Evolutionary conservation across 257 asterid species (phyloP), one percentile per base, ranked within the genome.

Genomic region (Ajuga chamaepitys): DNA sequence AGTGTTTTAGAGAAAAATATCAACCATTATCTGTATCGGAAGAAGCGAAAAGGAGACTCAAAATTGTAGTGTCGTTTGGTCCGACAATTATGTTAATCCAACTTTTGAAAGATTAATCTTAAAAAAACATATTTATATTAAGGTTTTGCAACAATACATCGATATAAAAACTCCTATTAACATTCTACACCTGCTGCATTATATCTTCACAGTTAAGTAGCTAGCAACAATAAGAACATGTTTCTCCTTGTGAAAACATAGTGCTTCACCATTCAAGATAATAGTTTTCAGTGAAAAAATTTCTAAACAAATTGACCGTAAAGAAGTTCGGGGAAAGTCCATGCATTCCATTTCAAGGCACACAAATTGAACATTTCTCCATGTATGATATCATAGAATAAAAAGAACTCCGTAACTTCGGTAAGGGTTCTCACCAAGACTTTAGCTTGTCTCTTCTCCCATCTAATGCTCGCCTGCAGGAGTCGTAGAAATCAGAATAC

Each of bases 401-500:
- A n/a, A n/a, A n/a, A n/a, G n/a, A n/a, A n/a, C n/a, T 16, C n/a
- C n/a, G 20, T 7, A 25, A 28, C 11, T 34, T 54, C 21, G 34
- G 48, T 10, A 4, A 55, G 16, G 62, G 68, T 21, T 48, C 87
- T 84, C 77, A 93, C 99, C 99, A 89, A 70, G 75, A 89, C 92
- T 86, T 83, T 89, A 72, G 70, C 77, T 70, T 87, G 99, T 70
- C 94, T 79, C 81, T 84, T 91, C 77, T 91, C 89, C 98, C 96
- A 91, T 79, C 94, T 78, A 41, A 77, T 13, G 68, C 85, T 78
- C 4, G 98, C 98, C 98, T 91, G 95, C 77, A 74, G 52, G 52
- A 68, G 69, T 24, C 11, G 72, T 45, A 75, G 55, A 50, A 35
- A 54, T 40, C 41, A 40, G 59, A 25, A 59, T 38, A 5, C 18